A percentile compares a stretch with the other conserved stretches of the same genome.
phyloP scores from a whole-genome alignment of 805 yeast species.

The Wickerhamomyces hampshirensis region DNA sequence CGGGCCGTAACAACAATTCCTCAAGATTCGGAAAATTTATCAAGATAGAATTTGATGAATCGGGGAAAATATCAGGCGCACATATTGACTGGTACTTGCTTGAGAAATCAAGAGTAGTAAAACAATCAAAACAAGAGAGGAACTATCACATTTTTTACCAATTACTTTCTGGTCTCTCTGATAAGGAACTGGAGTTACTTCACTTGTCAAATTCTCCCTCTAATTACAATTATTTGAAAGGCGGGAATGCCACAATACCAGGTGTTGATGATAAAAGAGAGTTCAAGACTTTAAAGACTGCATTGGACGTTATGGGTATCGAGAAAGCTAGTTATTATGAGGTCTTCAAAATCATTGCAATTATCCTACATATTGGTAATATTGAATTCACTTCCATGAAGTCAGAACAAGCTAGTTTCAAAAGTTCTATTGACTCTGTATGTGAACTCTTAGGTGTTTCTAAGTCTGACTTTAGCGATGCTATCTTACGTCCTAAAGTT shows the following conservation, averaged over 20 bases:
- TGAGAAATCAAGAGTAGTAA: conserved; percentile 88
- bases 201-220: conserved; percentile 36
- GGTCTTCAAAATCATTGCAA: conserved; percentile 64
- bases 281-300: conserved; percentile 54
- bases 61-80: conserved; percentile 77
- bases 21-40: conserved; percentile 97
- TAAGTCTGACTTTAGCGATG: conserved; percentile 45
- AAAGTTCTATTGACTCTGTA: conserved; percentile 45
- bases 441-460: conserved; percentile 64
- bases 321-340: conserved; percentile 45
- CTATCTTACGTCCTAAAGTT: conserved; percentile 73
- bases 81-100: conserved; percentile 90
- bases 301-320: conserved; percentile 75
- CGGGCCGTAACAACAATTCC: conserved; percentile 88
- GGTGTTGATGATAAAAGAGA: conserved; percentile 75
- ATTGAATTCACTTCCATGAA: conserved; percentile 62
- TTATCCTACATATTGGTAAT: conserved; percentile 82
- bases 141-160: conserved; percentile 95
- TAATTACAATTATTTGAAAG: conserved; percentile 52
- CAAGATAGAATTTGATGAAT: conserved; percentile 65
- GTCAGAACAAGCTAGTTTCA: conserved; percentile 72
- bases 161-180: conserved; percentile 61
- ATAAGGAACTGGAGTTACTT: conserved; percentile 41
- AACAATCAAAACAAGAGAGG: conserved; percentile 72
- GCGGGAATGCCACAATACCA: conserved; percentile 51